Conservation (phyloP, 1,139 yeast species). For the Magnusiomyces paraingens region DNA sequence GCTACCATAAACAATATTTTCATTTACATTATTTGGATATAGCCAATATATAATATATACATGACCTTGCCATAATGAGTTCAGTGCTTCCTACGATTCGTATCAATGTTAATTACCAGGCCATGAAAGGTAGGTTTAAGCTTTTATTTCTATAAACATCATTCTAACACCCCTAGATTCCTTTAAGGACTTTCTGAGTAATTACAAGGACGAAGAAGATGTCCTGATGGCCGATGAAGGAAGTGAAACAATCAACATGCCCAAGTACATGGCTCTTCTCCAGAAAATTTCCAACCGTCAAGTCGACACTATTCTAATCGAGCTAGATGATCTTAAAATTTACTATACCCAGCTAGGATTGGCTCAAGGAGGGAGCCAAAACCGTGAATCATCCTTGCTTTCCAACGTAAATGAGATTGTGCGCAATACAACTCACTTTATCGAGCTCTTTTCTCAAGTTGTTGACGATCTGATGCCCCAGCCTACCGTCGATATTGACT, state of each 20-base stretch:
- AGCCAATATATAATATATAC: not conserved
- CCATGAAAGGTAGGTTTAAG: constrained; percentile 30
- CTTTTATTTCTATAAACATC: not conserved
- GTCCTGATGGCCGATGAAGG: constrained; percentile 15
- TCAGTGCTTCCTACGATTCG: constrained; percentile 46
- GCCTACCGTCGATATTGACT: constrained; percentile 69
- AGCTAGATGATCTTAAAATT: constrained; percentile 72
- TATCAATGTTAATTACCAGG: constrained; percentile 48
- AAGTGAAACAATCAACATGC: constrained; percentile 23
- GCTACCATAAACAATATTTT: not conserved
- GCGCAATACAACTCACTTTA: constrained; percentile 70
- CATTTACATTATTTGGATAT: not conserved
- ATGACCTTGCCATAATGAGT: constrained; percentile 14
- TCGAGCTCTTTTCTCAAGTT: constrained; percentile 67
- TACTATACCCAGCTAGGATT: constrained; percentile 44
- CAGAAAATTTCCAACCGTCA: constrained; percentile 85
- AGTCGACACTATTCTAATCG: constrained; percentile 57
- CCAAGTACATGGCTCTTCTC: constrained; percentile 70
- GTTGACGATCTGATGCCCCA: constrained; percentile 80
- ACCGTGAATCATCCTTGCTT: constrained; percentile 17
- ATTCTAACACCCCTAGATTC: constrained; percentile 12
- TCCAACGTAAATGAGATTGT: constrained; percentile 52
- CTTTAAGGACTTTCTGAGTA: constrained; percentile 22
- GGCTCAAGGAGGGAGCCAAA: constrained; percentile 23
- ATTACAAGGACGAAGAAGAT: constrained; percentile 24